Conservation (phyloP, 2,329 filamentous ascomycete genomes). For the Cryphonectria japonica region DNA sequence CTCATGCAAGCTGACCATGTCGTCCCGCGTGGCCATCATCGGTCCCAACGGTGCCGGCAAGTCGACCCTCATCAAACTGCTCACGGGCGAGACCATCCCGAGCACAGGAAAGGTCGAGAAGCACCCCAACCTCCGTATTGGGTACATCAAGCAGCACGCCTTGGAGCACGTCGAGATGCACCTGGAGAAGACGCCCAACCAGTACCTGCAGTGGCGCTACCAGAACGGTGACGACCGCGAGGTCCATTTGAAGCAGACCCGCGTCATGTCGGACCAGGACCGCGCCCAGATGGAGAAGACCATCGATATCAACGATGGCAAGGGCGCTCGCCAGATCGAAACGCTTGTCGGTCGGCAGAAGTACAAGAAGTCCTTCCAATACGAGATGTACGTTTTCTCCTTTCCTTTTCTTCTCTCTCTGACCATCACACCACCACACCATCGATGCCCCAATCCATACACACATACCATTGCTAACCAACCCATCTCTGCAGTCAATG, state of each 20-base stretch:
- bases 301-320: conserved; percentile 83
- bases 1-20: conserved; percentile 84
- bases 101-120: conserved; percentile 89
- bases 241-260: conserved; percentile 96
- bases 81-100: conserved; percentile 90
- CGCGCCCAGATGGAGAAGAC: conserved; percentile 89
- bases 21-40: conserved; percentile 93
- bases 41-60: conserved; percentile 98
- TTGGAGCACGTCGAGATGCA: conserved; percentile 99
- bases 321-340: conserved; percentile 77
- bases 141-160: conserved; percentile 99
- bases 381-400: conserved; percentile 72
- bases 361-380: conserved; percentile 99
- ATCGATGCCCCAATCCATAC: neutral
- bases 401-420: neutral
- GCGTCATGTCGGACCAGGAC: conserved; percentile 83
- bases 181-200: conserved; percentile 97
- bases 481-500: conserved; percentile 70
- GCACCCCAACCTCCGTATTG: conserved; percentile 97
- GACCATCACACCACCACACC: too few species aligned
- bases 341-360: conserved; percentile 94
- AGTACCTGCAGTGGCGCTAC: conserved; percentile 98
- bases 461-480: conserved; percentile 10
- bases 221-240: conserved; percentile 96
- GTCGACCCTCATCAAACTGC: conserved; percentile 95